Percentiles rank a stretch among this genome's conserved stretches.
These are phyloP conservation scores for Phaseolus coccineus DNA, from an alignment of 331 rosid genomes.

Conservation along the genomic window DNA sequence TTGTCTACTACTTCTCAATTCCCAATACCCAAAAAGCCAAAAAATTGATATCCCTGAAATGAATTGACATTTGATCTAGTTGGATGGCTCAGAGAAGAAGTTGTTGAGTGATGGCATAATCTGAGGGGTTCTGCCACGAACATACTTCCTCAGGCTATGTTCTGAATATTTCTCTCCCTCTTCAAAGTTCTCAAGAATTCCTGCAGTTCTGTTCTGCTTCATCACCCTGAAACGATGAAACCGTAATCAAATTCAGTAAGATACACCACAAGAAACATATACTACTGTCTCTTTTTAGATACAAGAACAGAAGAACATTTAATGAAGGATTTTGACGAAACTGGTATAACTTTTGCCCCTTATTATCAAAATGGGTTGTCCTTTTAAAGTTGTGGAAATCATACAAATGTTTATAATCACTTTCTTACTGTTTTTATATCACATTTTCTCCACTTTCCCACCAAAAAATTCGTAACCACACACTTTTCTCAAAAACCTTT, in stretches of 20 bases:
- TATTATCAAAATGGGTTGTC: too few species aligned
- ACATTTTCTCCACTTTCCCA: too few species aligned
- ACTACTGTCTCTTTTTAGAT: too few species aligned
- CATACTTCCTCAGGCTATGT: conserved; percentile 74
- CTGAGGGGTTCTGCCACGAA: conserved; percentile 66
- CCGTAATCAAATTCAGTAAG: conserved; percentile 22
- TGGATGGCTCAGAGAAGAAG: conserved; percentile 84
- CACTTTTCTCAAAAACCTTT: too few species aligned
- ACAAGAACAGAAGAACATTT: too few species aligned
- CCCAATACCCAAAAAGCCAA: conserved; percentile 24
- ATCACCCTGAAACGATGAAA: conserved; percentile 69
- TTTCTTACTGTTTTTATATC: too few species aligned
- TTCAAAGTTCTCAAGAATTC: conserved; percentile 78
- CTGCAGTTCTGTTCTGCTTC: conserved; percentile 85
- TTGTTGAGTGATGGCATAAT: conserved; percentile 90
- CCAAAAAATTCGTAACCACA: too few species aligned
- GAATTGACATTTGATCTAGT: conserved; percentile 42
- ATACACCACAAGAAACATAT: neutral
- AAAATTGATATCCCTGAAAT: conserved; percentile 20
- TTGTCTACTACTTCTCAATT: conserved; percentile 40
- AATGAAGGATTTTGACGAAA: too few species aligned
- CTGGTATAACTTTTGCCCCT: too few species aligned
- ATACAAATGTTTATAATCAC: too few species aligned
- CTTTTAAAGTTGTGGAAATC: too few species aligned
- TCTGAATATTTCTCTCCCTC: conserved; percentile 86